Base-by-base conservation (phyloP, 495 filamentous ascomycete genomes). In the Aspergillus panamensis region DNA sequence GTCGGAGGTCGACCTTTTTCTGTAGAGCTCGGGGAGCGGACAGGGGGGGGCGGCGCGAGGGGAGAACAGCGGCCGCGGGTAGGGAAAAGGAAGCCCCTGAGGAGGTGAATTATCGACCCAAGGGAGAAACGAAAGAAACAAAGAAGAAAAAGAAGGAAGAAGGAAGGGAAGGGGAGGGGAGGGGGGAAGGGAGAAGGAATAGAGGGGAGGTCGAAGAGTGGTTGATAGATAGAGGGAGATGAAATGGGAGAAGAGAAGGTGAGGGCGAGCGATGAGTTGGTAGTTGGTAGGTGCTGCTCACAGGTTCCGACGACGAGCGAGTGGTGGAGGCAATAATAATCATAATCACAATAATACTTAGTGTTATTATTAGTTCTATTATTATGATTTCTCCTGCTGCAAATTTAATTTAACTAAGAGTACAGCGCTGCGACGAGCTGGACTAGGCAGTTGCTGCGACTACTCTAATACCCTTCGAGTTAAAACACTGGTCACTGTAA, bases 11-110 rank as follows among this genome's bases (percentile, higher is more conserved):
- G 43, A 53, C 61, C 57, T 58, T 44, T 50, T 47, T 58, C 31
- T 43, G 33, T 25, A 25, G 25, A 25, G 61, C 51, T 55, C 53
- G 52, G 56, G 32, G 57, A 56, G 48, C 55, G 60, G 60, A 65
- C 57, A 62, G 59, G 57, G 60, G 60, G 60, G 56, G 25, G 44
- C 43, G 61, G 53, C 56, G 56, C 56, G 61, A 62, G 61, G 61
- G 60, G 56, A 56, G 54, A 54, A 19, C n/a, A 30, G 51, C 49
- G 57, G 14, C 57, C 58, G 55, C 58, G 56, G 60, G 51, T 53
- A 59, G 39, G 37, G n/a, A n/a, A n/a, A n/a, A n/a, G n/a, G 39
- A 49, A 55, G 39, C 60, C 59, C 53, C 58, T 51, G 40, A 47
- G 55, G 48, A 58, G 51, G 45, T 44, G 44, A 53, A 51, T 55